Base-by-base conservation (phyloP, 1,284 basidiomycete species). In the Austroboletus rostrupii region DNA sequence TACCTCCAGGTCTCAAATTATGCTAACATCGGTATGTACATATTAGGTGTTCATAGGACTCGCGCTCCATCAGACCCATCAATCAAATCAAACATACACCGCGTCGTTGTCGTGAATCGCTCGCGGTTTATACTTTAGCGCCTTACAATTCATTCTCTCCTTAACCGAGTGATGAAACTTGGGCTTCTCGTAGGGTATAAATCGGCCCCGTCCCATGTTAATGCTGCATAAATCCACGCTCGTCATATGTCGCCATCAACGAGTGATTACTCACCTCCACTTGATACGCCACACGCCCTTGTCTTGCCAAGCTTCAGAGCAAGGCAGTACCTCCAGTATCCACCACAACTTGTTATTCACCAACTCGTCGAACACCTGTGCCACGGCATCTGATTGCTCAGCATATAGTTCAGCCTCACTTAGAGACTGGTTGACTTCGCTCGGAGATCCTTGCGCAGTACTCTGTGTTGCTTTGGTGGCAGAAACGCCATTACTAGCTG, bases 91-190 rank as follows among this genome's bases (percentile, higher is more conserved):
- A 44, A 70, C 62, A 19, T 62, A 70, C 21, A 56, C 40, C n/a
- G 59, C 53, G 1, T 54, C 3, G 19, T 54, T 43, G 43, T 55
- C 47, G 40, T 58, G 59, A 26, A 43, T 49, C 28, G 68, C 68
- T 19, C 47, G 53, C 37, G 65, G 68, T 33, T 36, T 57, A 48
- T 67, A 67, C 5, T 56, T 54, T 20, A 70, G 53, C 3, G 50
- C 43, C 37, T 47, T 33, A 31, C 52, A 43, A 14, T 57, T 47
- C 55, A 67, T 64, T 47, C 65, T 65, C 40, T 62, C 47, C 52
- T 68, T 64, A 31, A 67, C 68, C 1, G 66, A 65, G 39, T 56
- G 54, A 39, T 67, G 68, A 40, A 69, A 69, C 32, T 49, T 60
- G 0, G 67, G 67, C 13, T 55, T 33, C 20, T 45, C 26, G 16